Evolutionary conservation across 148 eudicot genomes (phyloP).

Genomic region (Cornus controversa): DNA sequence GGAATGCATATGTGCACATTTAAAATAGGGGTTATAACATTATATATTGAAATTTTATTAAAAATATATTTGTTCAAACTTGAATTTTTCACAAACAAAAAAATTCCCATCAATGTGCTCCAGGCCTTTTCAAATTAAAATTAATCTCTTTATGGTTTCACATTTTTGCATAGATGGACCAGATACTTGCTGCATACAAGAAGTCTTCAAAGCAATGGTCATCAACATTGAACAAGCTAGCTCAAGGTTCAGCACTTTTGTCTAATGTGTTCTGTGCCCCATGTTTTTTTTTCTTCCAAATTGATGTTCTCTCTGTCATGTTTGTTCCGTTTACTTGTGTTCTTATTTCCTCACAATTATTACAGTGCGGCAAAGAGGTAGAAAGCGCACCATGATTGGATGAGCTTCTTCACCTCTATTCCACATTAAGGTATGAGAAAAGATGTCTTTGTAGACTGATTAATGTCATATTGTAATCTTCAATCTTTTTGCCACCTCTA

Average conservation of each 20-base stretch:
- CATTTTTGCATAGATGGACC: slow-evolving; percentile 62
- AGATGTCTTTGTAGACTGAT: not conserved
- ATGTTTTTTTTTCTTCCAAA: not conserved
- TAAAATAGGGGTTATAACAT: not conserved
- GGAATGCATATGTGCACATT: not conserved
- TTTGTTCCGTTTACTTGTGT: not conserved
- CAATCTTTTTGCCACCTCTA: not conserved
- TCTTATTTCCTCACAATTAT: slow-evolving; percentile 6
- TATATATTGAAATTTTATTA: too few relatives aligned
- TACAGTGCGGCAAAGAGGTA: slow-evolving; percentile 85
- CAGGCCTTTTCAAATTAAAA: too few relatives aligned
- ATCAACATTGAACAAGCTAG: slow-evolving; percentile 86
- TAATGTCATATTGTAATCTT: not conserved
- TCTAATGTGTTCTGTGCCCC: not conserved
- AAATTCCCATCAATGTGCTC: too few relatives aligned
- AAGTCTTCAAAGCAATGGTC: slow-evolving; percentile 96
- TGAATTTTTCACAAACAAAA: not conserved
- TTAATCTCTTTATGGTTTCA: not conserved
- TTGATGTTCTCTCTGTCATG: not conserved
- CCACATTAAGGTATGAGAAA: not conserved
- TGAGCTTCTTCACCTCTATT: slow-evolving; percentile 28
- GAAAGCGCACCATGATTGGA: slow-evolving; percentile 94
- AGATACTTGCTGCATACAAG: slow-evolving; percentile 80
- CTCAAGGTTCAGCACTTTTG: slow-evolving; percentile 55
- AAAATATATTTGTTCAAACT: not conserved